Evolutionary conservation across 208 protist species (phyloP).

Genomic region (Crithidia expoeki): DNA sequence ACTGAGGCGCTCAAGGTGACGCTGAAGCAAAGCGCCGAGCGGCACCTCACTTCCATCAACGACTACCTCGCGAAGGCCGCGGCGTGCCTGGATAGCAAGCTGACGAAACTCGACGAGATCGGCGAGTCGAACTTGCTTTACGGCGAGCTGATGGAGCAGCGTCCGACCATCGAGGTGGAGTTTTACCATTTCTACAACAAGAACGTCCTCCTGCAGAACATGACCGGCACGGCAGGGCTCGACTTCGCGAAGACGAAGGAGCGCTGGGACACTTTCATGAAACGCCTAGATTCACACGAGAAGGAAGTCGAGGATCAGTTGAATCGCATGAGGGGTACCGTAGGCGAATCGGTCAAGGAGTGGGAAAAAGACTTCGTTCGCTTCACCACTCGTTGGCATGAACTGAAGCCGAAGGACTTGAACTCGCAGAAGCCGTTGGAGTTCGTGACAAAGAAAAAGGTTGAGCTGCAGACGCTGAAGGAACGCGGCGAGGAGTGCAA

Average conservation of each 20-base stretch:
- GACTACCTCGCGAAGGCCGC: constrained; percentile 79
- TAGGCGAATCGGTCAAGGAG: constrained; percentile 71
- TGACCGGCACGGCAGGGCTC: constrained; percentile 75
- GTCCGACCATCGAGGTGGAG: constrained; percentile 80
- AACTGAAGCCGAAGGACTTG: constrained; percentile 94
- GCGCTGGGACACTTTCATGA: constrained; percentile 81
- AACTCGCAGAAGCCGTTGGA: constrained; percentile 69
- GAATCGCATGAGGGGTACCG: constrained; percentile 58
- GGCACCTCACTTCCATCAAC: constrained; percentile 85
- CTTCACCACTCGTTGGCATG: constrained; percentile 93
- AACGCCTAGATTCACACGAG: constrained; percentile 92
- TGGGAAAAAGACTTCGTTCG: constrained; percentile 89
- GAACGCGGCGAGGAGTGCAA: constrained; percentile 68
- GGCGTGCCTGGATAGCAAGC: constrained; percentile 74
- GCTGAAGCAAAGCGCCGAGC: constrained; percentile 83
- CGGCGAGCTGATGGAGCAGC: constrained; percentile 83
- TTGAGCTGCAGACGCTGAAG: constrained; percentile 82
- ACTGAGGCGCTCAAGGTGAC: constrained; percentile 87
- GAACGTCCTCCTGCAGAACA: constrained; percentile 90
- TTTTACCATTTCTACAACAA: constrained; percentile 94
- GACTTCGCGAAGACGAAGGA: constrained; percentile 78
- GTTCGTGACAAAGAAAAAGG: constrained; percentile 81
- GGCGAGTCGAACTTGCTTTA: constrained; percentile 86
- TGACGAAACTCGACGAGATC: constrained; percentile 95
- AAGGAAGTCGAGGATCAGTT: constrained; percentile 93